Evolutionary conservation across 148 eudicot genomes (phyloP), one percentile per base, ranked within the genome.

Genomic region (Beta vulgaris): DNA sequence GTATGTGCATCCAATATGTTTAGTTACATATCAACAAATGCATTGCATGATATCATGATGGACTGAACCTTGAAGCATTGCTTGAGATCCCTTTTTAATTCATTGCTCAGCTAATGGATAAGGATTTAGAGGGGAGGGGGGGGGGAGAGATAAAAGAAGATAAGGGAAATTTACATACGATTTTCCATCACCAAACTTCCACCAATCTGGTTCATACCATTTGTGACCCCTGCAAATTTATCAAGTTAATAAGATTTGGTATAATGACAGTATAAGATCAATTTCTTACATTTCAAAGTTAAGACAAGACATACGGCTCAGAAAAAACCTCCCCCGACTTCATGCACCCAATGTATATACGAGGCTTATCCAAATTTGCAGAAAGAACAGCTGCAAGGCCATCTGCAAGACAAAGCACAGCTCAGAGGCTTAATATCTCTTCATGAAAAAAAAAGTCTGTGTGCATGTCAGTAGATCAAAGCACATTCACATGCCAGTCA

Each of bases 191-290:
- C 96, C 98, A 79, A 93, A 91, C 79, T 93, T 93, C 98, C 98
- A 93, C 98, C 98, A 93, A 78, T 93, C 98, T 46, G 93, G 98
- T 77, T 93, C 98, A 84, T 93, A 89, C 98, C 98, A 93, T 85
- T 84, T 88, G 73, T 91, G 82, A 62, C 84, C 77, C 85, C 95
- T 91, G 86, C 76, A 76, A 79, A 76, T 37, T 73, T 53, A 83
- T 54, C 68, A 6, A 18, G 58, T 68, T 23, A 72, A 64, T 63
- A 25, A 69, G 71, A 37, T 79, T 14, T 37, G 28, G 73, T 40
- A 66, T 60, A 19, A 76, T 25, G 28, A 37, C 16, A 48, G 73
- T 67, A 43, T 51, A 23, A 51, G 8, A 49, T 26, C 9, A 28
- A 32, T 25, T 71, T 48, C 58, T 19, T n/a, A 53, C 10, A 14